These are phyloP conservation scores for Eutrema yunnanense DNA, from an alignment of 345 rosid genomes.

Conservation along the genomic window DNA sequence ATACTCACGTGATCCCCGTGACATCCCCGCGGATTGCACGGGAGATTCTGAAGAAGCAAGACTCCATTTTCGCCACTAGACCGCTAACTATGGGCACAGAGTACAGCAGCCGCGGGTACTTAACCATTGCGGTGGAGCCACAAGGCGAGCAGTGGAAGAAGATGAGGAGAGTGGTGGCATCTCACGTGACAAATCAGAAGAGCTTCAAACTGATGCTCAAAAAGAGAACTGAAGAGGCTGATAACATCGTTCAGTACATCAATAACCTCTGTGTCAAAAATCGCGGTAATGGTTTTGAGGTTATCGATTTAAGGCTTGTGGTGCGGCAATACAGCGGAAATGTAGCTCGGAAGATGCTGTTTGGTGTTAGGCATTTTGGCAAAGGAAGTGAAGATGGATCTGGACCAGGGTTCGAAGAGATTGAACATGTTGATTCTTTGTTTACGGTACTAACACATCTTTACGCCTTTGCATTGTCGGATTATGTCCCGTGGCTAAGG, in stretches of 20 bases:
- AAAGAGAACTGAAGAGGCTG: constrained; percentile 39
- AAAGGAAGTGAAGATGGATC: constrained; percentile 30
- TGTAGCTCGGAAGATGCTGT: constrained; percentile 36
- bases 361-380: constrained; percentile 38
- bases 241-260: constrained; percentile 33
- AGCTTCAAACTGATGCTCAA: constrained; percentile 6
- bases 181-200: constrained; percentile 18
- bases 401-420: constrained; percentile 44
- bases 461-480: constrained; percentile 42
- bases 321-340: constrained; percentile 41
- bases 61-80: constrained; percentile 37
- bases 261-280: constrained; percentile 20
- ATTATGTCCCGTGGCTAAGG: constrained; percentile 40
- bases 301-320: constrained; percentile 31
- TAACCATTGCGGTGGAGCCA: constrained; percentile 30
- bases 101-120: constrained; percentile 26
- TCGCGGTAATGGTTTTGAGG: neutral
- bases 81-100: constrained; percentile 25
- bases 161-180: constrained; percentile 34
- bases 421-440: constrained; percentile 39
- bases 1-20: constrained; percentile 36
- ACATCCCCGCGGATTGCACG: constrained; percentile 35
- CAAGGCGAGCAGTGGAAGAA: constrained; percentile 45
- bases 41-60: constrained; percentile 36
- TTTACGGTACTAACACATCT: constrained; percentile 33